Conservation (phyloP, 768 basidiomycete species). For the Auricularia heimuer region DNA sequence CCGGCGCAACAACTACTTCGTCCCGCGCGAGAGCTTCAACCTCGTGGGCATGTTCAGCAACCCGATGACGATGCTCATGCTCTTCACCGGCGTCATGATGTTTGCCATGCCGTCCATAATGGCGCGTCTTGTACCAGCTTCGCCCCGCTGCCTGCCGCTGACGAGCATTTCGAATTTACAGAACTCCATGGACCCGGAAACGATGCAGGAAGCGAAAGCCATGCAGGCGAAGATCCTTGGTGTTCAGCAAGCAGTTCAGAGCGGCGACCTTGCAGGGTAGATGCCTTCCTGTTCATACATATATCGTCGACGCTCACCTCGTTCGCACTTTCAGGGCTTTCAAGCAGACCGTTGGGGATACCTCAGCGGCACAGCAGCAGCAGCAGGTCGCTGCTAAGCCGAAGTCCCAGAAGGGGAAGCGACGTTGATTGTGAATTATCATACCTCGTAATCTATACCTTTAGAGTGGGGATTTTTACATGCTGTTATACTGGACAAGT, state of each 20-base stretch:
- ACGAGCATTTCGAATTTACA: conserved; percentile 17
- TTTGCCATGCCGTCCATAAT: conserved; percentile 67
- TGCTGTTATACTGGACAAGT: no score
- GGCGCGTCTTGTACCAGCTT: conserved; percentile 29
- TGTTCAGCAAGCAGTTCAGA: conserved; percentile 47
- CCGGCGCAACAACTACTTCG: conserved; percentile 52
- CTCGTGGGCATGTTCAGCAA: conserved; percentile 66
- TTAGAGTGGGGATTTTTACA: no score
- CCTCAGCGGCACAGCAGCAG: not conserved
- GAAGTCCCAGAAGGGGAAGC: not conserved
- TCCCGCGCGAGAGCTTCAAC: conserved; percentile 64
- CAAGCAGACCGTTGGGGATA: not conserved
- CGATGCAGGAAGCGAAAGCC: conserved; percentile 51
- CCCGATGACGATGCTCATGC: conserved; percentile 79
- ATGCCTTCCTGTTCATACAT: conserved; percentile 9
- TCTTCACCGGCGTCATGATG: conserved; percentile 54
- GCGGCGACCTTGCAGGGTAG: conserved; percentile 50
- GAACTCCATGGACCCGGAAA: conserved; percentile 71
- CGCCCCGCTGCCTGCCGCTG: not conserved
- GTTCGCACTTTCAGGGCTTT: not conserved
- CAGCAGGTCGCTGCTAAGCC: not conserved
- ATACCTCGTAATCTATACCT: not conserved
- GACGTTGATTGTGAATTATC: not conserved
- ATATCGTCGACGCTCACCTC: not conserved
- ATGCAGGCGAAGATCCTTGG: conserved; percentile 48